A percentile compares a stretch with the other conserved stretches of the same genome.
Evolutionary conservation across 2,329 filamentous ascomycete genomes (phyloP).

Genomic region (Ascochyta rabiei): DNA sequence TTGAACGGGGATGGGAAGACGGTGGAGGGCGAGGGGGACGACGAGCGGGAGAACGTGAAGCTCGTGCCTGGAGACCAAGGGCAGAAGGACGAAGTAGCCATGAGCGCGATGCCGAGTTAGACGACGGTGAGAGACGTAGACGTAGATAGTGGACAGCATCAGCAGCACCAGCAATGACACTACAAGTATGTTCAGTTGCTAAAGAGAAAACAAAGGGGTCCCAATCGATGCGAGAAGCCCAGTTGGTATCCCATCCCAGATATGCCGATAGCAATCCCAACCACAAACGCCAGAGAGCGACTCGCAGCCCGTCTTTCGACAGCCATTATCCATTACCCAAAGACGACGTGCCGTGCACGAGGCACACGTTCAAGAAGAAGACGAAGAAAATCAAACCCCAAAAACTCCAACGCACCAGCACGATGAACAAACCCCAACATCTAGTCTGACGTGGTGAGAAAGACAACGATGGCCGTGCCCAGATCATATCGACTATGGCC

Average conservation of each 20-base stretch:
- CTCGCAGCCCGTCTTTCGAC: not conserved
- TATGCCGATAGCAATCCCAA: not conserved
- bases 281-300: not conserved
- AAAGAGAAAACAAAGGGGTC: not conserved
- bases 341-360: not conserved
- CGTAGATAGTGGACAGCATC: not conserved
- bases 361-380: not conserved
- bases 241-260: conserved; percentile 15
- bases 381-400: not conserved
- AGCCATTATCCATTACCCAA: conserved; percentile 10
- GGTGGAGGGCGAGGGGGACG: not conserved
- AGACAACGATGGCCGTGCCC: not conserved
- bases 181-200: not conserved
- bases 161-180: no score
- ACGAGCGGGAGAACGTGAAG: conserved; percentile 6
- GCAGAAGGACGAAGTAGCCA: conserved; percentile 15
- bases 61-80: conserved; percentile 12
- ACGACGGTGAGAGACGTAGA: not conserved
- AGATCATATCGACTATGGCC: not conserved
- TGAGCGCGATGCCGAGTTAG: conserved; percentile 23
- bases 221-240: not conserved
- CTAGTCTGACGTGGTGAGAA: not conserved
- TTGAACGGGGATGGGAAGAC: not conserved
- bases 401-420: no score
- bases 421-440: not conserved